phyloP scores from a whole-genome alignment of 352 stramenopile genomes.

The Phytophthora pinifolia region DNA sequence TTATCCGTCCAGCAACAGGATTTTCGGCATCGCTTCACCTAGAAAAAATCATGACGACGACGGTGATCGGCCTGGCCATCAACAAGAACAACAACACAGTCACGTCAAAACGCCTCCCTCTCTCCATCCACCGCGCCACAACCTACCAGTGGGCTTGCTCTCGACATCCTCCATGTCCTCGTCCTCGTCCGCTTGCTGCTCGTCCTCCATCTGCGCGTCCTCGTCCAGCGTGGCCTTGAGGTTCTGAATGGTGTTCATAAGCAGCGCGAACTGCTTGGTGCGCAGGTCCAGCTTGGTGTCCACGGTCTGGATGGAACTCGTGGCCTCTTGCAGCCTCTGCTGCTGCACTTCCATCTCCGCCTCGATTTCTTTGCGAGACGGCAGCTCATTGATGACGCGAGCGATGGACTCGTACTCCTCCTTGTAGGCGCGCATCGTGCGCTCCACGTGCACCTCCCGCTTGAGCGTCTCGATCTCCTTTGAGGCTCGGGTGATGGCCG shows the following conservation, averaged over 20 bases:
- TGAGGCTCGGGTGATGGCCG: slow-evolving; percentile 57
- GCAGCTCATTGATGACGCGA: slow-evolving; percentile 79
- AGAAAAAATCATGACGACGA: slow-evolving; percentile 21
- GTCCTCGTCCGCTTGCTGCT: slow-evolving; percentile 61
- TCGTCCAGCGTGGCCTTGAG: slow-evolving; percentile 79
- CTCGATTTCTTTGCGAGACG: slow-evolving; percentile 61
- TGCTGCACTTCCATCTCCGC: slow-evolving; percentile 61
- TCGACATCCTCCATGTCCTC: slow-evolving; percentile 72
- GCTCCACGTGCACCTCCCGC: slow-evolving; percentile 71
- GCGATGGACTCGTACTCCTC: slow-evolving; percentile 89
- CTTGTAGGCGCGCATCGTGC: slow-evolving; percentile 79
- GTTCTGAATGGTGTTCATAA: slow-evolving; percentile 87
- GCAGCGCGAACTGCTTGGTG: slow-evolving; percentile 78
- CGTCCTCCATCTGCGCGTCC: slow-evolving; percentile 60
- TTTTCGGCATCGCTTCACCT: background rate
- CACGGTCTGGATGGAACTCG: slow-evolving; percentile 49
- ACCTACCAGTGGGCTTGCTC: slow-evolving; percentile 19
- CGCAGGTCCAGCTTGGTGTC: slow-evolving; percentile 67
- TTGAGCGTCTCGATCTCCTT: slow-evolving; percentile 83
- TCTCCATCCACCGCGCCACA: slow-evolving; percentile 16
- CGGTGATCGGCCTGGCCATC: slow-evolving; percentile 18
- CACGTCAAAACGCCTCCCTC: slow-evolving; percentile 5
- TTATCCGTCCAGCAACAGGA: slow-evolving; percentile 4
- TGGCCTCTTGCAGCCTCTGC: slow-evolving; percentile 57
- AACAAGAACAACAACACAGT: background rate